A percentile compares a stretch with the other conserved stretches of the same genome.
These are phyloP conservation scores for Penicillium sp. DNA, from an alignment of 2,329 filamentous ascomycete genomes.

Conservation along the genomic window DNA sequence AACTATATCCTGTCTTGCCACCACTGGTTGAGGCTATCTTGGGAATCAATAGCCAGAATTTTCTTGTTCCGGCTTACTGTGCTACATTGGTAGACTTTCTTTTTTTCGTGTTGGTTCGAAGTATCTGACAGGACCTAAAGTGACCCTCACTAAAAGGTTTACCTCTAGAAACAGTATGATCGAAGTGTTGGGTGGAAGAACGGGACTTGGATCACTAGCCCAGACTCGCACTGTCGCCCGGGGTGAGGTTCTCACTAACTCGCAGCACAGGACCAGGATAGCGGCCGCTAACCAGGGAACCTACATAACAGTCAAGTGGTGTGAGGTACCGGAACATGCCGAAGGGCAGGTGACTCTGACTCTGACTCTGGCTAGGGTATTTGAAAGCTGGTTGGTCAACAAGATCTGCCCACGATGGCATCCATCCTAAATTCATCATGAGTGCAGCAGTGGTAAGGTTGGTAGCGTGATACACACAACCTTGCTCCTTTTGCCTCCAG, in stretches of 20 bases:
- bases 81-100: not conserved
- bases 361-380: not conserved
- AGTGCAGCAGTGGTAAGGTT: not conserved
- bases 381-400: not conserved
- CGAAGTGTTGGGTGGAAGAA: not conserved
- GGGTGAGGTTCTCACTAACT: conserved; percentile 16
- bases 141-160: not conserved
- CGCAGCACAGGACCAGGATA: conserved; percentile 8
- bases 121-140: not conserved
- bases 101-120: not conserved
- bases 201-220: not conserved
- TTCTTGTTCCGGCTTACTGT: not conserved
- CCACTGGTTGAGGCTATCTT: not conserved
- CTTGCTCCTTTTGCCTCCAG: not conserved
- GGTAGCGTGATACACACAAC: not conserved
- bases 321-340: conserved; percentile 21
- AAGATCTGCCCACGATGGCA: not conserved
- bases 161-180: not conserved
- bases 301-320: conserved; percentile 10
- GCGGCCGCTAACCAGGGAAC: conserved; percentile 7
- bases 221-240: not conserved
- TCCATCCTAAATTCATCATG: not conserved
- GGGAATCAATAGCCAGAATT: not conserved
- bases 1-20: not conserved
- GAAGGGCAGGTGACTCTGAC: conserved; percentile 3